These are phyloP conservation scores for Mycena belliarum DNA, from an alignment of 768 basidiomycete genomes.

Conservation along the genomic window DNA sequence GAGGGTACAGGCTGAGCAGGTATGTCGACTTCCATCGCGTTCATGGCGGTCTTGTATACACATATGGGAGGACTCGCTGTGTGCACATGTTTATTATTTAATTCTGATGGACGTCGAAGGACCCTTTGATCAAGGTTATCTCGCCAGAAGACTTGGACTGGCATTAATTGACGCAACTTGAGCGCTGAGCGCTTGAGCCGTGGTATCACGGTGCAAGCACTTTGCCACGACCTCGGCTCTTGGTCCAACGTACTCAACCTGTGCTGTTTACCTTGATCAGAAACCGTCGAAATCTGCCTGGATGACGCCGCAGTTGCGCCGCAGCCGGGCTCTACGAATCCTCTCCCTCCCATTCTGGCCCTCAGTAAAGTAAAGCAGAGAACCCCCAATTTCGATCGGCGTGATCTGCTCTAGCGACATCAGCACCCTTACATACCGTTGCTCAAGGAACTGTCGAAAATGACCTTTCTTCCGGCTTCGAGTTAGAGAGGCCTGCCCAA, in stretches of 20 bases:
- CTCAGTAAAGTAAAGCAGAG: constrained; percentile 67
- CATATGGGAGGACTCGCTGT: too few relatives aligned
- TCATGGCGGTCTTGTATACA: too few relatives aligned
- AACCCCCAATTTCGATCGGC: constrained; percentile 51
- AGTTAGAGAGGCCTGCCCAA: constrained; percentile 53
- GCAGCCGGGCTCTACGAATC: constrained; percentile 62
- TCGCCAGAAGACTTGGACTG: too few relatives aligned
- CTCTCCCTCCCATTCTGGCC: constrained; percentile 63
- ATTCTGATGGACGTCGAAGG: too few relatives aligned
- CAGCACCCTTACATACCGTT: constrained; percentile 42
- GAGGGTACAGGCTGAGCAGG: not conserved
- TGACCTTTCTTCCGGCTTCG: constrained; percentile 41
- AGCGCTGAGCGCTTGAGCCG: constrained; percentile 36
- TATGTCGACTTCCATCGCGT: constrained; percentile 14
- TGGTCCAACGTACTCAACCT: constrained; percentile 52
- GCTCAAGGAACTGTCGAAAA: constrained; percentile 80
- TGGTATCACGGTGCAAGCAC: constrained; percentile 67
- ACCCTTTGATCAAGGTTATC: too few relatives aligned
- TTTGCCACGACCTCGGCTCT: constrained; percentile 67
- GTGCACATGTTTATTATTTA: too few relatives aligned
- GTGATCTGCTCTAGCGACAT: constrained; percentile 49
- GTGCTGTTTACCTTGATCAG: constrained; percentile 50
- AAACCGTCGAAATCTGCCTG: constrained; percentile 69
- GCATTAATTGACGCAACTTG: too few relatives aligned
- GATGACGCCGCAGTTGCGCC: constrained; percentile 79